phyloP scores from a whole-genome alignment of 2,329 filamentous ascomycete species.

The Fusarium illudens region DNA sequence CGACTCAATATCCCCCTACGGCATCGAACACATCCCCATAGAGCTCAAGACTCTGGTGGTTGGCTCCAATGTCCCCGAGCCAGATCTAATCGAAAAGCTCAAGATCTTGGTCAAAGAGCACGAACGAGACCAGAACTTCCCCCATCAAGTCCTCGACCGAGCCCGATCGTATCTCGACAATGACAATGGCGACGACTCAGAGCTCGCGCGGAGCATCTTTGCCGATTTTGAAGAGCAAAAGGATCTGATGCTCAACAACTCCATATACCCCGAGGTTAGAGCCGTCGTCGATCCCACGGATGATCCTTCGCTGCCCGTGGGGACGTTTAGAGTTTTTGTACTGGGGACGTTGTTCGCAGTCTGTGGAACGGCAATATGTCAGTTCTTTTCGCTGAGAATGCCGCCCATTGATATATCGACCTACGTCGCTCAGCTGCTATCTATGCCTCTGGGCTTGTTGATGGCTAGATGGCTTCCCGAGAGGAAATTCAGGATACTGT shows the following conservation, averaged over 20 bases:
- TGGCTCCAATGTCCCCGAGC: background rate
- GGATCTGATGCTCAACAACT: constrained; percentile 46
- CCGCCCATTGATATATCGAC: constrained; percentile 52
- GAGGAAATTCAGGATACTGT: constrained; percentile 1
- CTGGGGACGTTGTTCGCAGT: constrained; percentile 51
- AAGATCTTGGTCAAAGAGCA: constrained; percentile 50
- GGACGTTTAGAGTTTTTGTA: constrained; percentile 52
- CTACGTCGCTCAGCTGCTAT: constrained; percentile 52
- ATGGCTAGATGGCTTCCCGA: constrained; percentile 41
- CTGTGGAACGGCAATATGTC: constrained; percentile 32
- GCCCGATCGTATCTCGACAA: constrained; percentile 52
- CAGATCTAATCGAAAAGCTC: constrained; percentile 9
- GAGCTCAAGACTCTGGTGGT: background rate
- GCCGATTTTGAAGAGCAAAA: constrained; percentile 31
- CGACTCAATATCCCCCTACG: background rate
- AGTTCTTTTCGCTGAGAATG: constrained; percentile 54
- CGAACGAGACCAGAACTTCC: constrained; percentile 58
- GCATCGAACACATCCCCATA: background rate
- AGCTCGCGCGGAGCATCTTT: constrained; percentile 28
- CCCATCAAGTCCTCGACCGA: constrained; percentile 49
- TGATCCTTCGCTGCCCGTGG: constrained; percentile 50
- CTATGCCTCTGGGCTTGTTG: constrained; percentile 49
- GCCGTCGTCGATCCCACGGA: constrained; percentile 56
- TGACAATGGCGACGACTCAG: constrained; percentile 16
- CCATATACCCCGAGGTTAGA: constrained; percentile 54